phyloP scores from a whole-genome alignment of 495 filamentous ascomycete species.

The Podospora fimiseda region DNA sequence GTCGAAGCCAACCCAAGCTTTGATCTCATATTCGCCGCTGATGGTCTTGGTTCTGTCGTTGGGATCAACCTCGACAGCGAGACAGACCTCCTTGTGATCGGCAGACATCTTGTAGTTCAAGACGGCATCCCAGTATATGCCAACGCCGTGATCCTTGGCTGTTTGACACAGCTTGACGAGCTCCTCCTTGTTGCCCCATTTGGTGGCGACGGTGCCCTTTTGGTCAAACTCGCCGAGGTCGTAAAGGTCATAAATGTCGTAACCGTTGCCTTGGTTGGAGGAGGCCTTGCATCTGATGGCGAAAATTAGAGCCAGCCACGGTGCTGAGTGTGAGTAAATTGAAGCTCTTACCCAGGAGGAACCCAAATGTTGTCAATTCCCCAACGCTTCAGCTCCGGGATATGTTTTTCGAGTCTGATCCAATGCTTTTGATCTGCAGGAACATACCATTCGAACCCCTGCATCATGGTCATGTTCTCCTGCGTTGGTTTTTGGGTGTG shows the following conservation, averaged over 20 bases:
- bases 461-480: slow-evolving; percentile 57
- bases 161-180: slow-evolving; percentile 46
- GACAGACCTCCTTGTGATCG: slow-evolving; percentile 54
- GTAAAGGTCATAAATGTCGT: slow-evolving; percentile 72
- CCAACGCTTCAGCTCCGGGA: slow-evolving; percentile 51
- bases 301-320: background rate
- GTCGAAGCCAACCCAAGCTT: slow-evolving; percentile 62
- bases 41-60: slow-evolving; percentile 52
- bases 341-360: slow-evolving; percentile 48
- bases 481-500: slow-evolving; percentile 15
- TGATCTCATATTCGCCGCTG: slow-evolving; percentile 55
- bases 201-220: slow-evolving; percentile 57
- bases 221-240: slow-evolving; percentile 74
- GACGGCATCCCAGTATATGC: slow-evolving; percentile 68
- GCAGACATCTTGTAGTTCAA: slow-evolving; percentile 71
- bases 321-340: background rate
- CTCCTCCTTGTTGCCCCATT: slow-evolving; percentile 66
- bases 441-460: slow-evolving; percentile 72
- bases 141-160: slow-evolving; percentile 49
- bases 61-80: slow-evolving; percentile 56
- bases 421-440: slow-evolving; percentile 60
- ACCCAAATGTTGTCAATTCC: slow-evolving; percentile 67
- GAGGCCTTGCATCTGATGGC: slow-evolving; percentile 60
- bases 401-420: slow-evolving; percentile 48
- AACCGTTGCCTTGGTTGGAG: slow-evolving; percentile 59